A percentile compares a stretch with the other conserved stretches of the same genome.
Conservation (phyloP, 1,284 basidiomycete species). For the Pascua sp. region DNA sequence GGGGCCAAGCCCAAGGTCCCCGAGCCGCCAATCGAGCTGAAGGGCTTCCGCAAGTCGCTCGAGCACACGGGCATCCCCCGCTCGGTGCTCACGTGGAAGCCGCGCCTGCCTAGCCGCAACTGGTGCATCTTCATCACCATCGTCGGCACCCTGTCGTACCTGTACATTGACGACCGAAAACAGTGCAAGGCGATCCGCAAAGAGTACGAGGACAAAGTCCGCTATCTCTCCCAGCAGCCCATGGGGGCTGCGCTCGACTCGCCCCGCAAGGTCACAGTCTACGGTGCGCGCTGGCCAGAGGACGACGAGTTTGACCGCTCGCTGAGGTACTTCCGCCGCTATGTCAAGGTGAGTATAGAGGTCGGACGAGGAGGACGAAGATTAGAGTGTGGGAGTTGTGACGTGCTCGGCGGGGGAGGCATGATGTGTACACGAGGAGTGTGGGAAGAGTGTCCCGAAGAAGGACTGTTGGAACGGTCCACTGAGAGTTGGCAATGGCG, state of each 20-base stretch:
- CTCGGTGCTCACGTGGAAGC: constrained; percentile 51
- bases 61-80: constrained; percentile 53
- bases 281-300: constrained; percentile 85
- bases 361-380: not conserved
- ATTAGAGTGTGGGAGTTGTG: not conserved
- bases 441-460: too few species aligned
- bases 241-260: constrained; percentile 61
- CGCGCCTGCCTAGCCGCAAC: constrained; percentile 75
- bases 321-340: constrained; percentile 86
- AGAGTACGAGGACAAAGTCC: constrained; percentile 75
- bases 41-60: constrained; percentile 45
- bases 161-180: constrained; percentile 79
- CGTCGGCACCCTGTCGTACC: constrained; percentile 65
- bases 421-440: not conserved
- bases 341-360: constrained; percentile 73
- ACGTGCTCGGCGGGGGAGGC: not conserved
- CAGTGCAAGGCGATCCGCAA: constrained; percentile 72
- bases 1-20: too few species aligned
- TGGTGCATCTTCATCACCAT: constrained; percentile 81
- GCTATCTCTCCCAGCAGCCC: constrained; percentile 66
- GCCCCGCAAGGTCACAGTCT: constrained; percentile 79
- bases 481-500: not conserved
- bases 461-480: not conserved
- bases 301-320: constrained; percentile 88
- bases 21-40: constrained; percentile 8